Evolutionary conservation across 2,329 filamentous ascomycete genomes (phyloP).

Genomic region (Epichloe festucae): DNA sequence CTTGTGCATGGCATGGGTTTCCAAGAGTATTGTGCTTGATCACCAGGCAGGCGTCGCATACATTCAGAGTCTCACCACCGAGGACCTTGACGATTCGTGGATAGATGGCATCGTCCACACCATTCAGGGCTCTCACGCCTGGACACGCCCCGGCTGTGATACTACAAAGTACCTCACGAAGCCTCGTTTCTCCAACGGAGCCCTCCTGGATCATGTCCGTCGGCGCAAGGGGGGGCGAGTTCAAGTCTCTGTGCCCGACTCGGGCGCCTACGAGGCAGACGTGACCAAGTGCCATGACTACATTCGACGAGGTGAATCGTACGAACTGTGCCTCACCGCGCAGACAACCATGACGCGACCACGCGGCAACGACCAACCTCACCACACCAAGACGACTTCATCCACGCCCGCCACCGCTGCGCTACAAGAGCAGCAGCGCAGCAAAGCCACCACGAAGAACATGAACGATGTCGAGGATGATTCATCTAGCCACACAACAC

Average conservation of each 20-base stretch:
- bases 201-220: constrained; percentile 8
- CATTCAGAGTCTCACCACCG: constrained; percentile 38
- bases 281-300: constrained; percentile 57
- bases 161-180: constrained; percentile 1
- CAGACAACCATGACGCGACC: constrained; percentile 50
- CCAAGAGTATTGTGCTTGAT: constrained; percentile 66
- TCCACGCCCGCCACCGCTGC: background rate
- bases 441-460: background rate
- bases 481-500: constrained; percentile 14
- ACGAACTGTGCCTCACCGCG: constrained; percentile 73
- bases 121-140: constrained; percentile 21
- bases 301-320: constrained; percentile 67
- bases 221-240: constrained; percentile 7
- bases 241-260: constrained; percentile 27
- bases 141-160: constrained; percentile 13
- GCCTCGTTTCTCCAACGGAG: constrained; percentile 9
- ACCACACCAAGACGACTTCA: constrained; percentile 5
- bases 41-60: constrained; percentile 48
- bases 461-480: background rate
- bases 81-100: constrained; percentile 18
- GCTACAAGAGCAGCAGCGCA: background rate
- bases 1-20: constrained; percentile 63
- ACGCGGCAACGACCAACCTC: constrained; percentile 25
- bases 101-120: constrained; percentile 16
- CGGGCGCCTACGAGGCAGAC: constrained; percentile 47